Base-by-base conservation (phyloP, 2,329 filamentous ascomycete species). In the Colletotrichum cordylinicola region DNA sequence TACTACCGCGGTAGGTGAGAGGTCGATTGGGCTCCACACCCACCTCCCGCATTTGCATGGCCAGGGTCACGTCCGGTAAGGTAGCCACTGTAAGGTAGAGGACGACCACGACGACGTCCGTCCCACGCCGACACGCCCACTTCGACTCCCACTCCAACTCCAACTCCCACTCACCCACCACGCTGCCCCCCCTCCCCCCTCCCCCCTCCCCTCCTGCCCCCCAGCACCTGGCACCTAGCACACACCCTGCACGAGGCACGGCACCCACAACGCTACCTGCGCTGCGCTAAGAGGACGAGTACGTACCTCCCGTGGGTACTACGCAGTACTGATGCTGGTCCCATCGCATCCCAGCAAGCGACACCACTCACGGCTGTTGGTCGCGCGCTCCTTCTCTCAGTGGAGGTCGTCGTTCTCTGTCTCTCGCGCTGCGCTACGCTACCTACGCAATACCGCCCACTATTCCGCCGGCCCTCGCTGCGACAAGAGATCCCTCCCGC, bases 401-500 rank as follows among this genome's bases (percentile, higher is more conserved):
- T 48, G 43, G 43, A 48, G 43, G 24, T 33, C 58, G 18, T 33
- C 27, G 31, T 18, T 61, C 31, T 35, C 35, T 64, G 33, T 62
- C 33, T 21, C 43, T 48, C 64, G 18, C 56, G 24, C 24, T 33
- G 43, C 43, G 43, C 43, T 48, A n/a, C 43, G 43, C 43, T 48
- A 48, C 48, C 67, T 72, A 75, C 68, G 68, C 68, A 75, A 75
- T 67, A 61, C 69, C 60, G 52, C 62, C 73, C 73, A 75, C 73
- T 73, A 21, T 75, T 62, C 64, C 62, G 29, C 73, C 73, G 72
- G 68, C 68, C 43, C 55, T 75, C 61, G 60, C 68, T 73, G 69
- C 69, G 62, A 73, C 73, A 73, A 75, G 69, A 75, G 73, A 65
- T 75, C 73, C 73, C 69, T 75, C 64, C 70, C 69, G 70, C 65